Conservation (phyloP, 139 green algal species). For the Haematococcus sp. region DNA sequence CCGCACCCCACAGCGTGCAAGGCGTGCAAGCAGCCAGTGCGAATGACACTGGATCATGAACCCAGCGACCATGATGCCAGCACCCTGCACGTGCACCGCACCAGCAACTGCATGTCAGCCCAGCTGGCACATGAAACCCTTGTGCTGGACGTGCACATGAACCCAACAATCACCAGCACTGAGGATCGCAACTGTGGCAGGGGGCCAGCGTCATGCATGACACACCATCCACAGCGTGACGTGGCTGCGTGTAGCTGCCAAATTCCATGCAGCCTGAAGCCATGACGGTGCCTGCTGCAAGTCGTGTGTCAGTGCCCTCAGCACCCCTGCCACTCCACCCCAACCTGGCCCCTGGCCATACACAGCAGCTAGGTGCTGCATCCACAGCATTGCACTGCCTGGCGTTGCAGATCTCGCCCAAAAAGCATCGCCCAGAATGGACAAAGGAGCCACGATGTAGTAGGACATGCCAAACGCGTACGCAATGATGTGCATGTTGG, state of each 20-base stretch:
- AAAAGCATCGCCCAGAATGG: slow-evolving; percentile 37
- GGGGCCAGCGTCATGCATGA: too few relatives aligned
- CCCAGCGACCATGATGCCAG: slow-evolving; percentile 43
- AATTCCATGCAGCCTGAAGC: too few relatives aligned
- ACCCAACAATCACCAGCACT: too few relatives aligned
- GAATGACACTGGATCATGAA: slow-evolving; percentile 54
- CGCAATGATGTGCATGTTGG: slow-evolving; percentile 77
- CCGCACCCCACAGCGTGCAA: slow-evolving; percentile 17
- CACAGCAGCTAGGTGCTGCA: neutral
- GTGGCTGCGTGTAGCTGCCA: too few relatives aligned
- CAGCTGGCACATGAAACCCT: too few relatives aligned
- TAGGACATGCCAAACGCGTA: slow-evolving; percentile 81
- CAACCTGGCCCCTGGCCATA: neutral
- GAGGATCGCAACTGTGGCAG: too few relatives aligned
- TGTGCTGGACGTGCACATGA: too few relatives aligned
- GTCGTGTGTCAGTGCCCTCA: too few relatives aligned
- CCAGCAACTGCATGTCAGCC: too few relatives aligned
- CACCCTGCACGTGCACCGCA: slow-evolving; percentile 26
- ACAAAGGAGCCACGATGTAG: slow-evolving; percentile 64
- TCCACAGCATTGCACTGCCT: too few relatives aligned
- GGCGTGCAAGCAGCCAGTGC: slow-evolving; percentile 45
- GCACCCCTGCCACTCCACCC: neutral
- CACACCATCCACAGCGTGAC: too few relatives aligned
- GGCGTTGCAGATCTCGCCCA: neutral
- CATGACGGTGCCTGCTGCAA: too few relatives aligned